These are phyloP conservation scores for Coriaria nepalensis DNA, from an alignment of 306 rosid genomes.

Conservation along the genomic window DNA sequence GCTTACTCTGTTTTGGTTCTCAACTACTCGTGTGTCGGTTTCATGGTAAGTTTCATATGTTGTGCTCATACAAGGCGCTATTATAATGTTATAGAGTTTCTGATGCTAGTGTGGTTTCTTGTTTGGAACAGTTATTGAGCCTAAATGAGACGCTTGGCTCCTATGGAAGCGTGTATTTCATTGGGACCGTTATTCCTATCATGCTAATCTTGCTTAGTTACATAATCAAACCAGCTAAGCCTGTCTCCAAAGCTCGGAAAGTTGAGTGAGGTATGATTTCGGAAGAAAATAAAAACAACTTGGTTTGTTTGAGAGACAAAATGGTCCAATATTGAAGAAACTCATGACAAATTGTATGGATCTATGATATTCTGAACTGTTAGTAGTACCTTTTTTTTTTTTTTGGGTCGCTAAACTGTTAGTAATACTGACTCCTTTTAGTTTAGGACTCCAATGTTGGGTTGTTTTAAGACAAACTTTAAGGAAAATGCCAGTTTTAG, in stretches of 20 bases:
- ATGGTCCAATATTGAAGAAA: no score
- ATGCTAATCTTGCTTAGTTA: constrained; percentile 43
- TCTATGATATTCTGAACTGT: no score
- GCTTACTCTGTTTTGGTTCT: constrained; percentile 75
- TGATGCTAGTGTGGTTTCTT: constrained; percentile 15
- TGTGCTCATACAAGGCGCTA: no score
- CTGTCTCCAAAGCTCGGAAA: constrained; percentile 51
- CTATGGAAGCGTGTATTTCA: constrained; percentile 62
- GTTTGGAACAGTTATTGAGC: constrained; percentile 58
- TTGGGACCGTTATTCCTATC: constrained; percentile 73
- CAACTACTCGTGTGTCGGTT: constrained; percentile 79
- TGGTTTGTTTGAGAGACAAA: no score
- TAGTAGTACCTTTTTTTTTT: no score
- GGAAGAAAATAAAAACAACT: no score
- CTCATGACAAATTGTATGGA: no score
- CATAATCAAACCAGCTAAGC: constrained; percentile 62
- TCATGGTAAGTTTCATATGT: constrained; percentile 55
- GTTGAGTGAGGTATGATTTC: constrained; percentile 63
- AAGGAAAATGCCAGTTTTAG: no score
- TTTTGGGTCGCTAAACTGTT: no score
- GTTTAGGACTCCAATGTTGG: no score
- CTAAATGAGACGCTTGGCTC: constrained; percentile 78
- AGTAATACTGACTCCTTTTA: no score
- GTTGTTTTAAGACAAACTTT: no score
- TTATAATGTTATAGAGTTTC: not conserved